Base-by-base conservation (phyloP, 495 filamentous ascomycete genomes). In the Aspergillus incahuasiensis region DNA sequence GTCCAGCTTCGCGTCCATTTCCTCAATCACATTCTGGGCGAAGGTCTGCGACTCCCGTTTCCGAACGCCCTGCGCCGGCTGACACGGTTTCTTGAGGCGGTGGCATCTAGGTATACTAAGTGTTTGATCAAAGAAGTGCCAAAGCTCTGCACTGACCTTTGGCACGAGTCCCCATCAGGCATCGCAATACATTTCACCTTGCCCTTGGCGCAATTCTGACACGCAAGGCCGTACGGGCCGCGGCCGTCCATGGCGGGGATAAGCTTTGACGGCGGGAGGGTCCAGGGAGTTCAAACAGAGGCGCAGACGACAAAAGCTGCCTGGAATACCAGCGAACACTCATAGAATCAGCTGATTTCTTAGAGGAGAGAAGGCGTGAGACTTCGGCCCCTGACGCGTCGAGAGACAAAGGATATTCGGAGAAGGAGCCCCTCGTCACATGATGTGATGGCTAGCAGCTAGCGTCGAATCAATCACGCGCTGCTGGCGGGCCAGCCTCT, bases 161-260 rank as follows among this genome's bases (percentile, higher is more conserved):
- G 75, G 55, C 79, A 81, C 40, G 48, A 57, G 9, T 63, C 40
- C 5, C 66, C 65, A 7, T 53, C 67, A 3, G 57, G 32, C 18
- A 65, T 63, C 18, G 65, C 63, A 45, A 80, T 69, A 55, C 79
- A 82, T 50, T 74, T 74, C 58, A 74, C 78, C 61, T 82, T 83
- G n/a, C 78, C 72, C 30, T 68, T 72, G 15, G 69, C 73, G 54
- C 79, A 82, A 30, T 76, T 74, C 16, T 67, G 62, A 55, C 79
- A 82, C 3, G 79, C 77, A 3, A 48, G 45, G n/a, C 45, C 45
- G 25, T 48, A 48, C 12, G 45, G 45, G 13, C 45, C 45, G 30
- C 45, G 24, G 18, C 45, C 45, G 25, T 48, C 45, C 45, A 48
- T 48, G 45, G 45, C 28, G 45, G 25, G 9, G 32, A 35, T 35